These are phyloP conservation scores for Fusarium sp. DNA, from an alignment of 2,329 filamentous ascomycete species.

Conservation along the genomic window DNA sequence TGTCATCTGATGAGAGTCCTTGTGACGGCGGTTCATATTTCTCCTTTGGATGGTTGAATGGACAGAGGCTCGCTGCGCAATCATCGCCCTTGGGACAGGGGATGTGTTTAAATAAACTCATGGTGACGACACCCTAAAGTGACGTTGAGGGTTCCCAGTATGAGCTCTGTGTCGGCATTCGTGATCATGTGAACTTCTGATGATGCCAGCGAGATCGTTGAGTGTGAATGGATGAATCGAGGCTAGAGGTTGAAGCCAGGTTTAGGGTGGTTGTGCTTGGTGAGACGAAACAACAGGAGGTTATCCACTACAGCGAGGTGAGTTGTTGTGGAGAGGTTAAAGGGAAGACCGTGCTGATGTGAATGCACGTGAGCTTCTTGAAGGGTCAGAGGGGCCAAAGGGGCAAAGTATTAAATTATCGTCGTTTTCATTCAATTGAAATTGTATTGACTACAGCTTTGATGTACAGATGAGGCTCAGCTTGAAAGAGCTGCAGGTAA, in stretches of 20 bases:
- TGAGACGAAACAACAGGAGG: conserved; percentile 2
- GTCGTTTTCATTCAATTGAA: neutral
- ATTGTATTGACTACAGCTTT: neutral
- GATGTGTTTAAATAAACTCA: conserved; percentile 57
- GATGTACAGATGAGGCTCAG: neutral
- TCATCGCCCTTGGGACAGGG: conserved; percentile 59
- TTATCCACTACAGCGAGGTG: conserved; percentile 6
- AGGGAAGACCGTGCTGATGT: neutral
- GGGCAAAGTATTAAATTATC: neutral
- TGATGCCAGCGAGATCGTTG: neutral
- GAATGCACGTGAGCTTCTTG: neutral
- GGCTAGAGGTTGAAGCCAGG: conserved; percentile 6
- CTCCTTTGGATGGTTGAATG: conserved; percentile 58
- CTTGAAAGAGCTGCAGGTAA: conserved; percentile 12
- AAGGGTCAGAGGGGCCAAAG: neutral
- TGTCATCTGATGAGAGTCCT: neutral
- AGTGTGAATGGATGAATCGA: neutral
- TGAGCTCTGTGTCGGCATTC: neutral
- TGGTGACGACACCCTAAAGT: conserved; percentile 22
- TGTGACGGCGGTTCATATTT: conserved; percentile 19
- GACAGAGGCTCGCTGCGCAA: conserved; percentile 60
- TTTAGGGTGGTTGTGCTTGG: conserved; percentile 6
- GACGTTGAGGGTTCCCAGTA: neutral
- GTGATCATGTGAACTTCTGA: neutral
- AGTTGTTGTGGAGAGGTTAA: neutral